Percentiles rank a stretch among this genome's conserved stretches.
These are phyloP conservation scores for Leishmania tropica DNA, from an alignment of 208 protist genomes.

Conservation along the genomic window DNA sequence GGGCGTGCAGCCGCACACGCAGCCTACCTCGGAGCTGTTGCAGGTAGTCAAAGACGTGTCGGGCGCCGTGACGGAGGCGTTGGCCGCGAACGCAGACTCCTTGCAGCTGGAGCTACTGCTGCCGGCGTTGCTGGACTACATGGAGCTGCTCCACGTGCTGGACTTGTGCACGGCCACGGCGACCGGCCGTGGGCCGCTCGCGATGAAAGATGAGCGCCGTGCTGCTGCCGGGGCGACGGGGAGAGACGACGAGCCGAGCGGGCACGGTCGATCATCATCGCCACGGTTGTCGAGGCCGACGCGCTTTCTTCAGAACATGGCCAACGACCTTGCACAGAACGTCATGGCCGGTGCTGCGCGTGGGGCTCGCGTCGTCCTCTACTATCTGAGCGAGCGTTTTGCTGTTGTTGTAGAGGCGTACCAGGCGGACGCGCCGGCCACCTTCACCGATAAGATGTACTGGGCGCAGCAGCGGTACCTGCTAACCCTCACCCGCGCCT, in stretches of 20 bases:
- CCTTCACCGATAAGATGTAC: conserved; percentile 16
- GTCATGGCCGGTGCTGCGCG: conserved; percentile 8
- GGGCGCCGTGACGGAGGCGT: conserved; percentile 18
- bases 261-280: not conserved
- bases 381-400: conserved; percentile 26
- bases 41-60: conserved; percentile 26
- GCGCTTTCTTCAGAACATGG: conserved; percentile 17
- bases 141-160: conserved; percentile 20
- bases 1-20: too few relatives aligned
- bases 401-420: conserved; percentile 4
- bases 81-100: conserved; percentile 31
- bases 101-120: conserved; percentile 36
- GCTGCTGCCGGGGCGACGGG: not conserved
- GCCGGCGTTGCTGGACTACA: conserved; percentile 18
- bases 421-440: not conserved
- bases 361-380: conserved; percentile 28
- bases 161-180: conserved; percentile 9
- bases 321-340: conserved; percentile 6
- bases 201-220: not conserved
- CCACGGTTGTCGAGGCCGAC: not conserved
- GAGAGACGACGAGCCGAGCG: not conserved
- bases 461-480: conserved; percentile 28
- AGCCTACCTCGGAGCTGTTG: not conserved
- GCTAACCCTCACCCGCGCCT: conserved; percentile 18
- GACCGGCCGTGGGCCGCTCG: not conserved